A percentile compares a stretch with the other conserved stretches of the same genome.
Evolutionary conservation across 1,284 basidiomycete genomes (phyloP).

Genomic region (Cronartium ribicola): DNA sequence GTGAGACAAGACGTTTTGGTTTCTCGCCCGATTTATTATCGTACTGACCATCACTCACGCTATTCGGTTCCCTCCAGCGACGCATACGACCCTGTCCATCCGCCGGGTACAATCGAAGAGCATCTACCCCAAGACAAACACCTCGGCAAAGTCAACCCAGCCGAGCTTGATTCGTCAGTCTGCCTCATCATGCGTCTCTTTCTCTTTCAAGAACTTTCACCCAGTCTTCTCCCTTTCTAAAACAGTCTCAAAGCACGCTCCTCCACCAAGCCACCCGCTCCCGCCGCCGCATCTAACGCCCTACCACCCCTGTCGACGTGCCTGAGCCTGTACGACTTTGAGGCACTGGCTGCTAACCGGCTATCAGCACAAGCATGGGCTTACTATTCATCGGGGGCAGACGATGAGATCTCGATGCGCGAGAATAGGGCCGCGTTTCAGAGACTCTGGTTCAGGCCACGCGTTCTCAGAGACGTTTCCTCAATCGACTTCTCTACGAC

Average conservation of each 20-base stretch:
- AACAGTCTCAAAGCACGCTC: no score
- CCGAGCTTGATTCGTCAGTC: constrained; percentile 59
- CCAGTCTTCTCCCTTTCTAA: no score
- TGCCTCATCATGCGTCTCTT: not conserved
- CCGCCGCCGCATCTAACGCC: not conserved
- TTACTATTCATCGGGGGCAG: constrained; percentile 74
- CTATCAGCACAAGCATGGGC: constrained; percentile 81
- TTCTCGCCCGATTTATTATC: not conserved
- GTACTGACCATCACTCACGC: not conserved
- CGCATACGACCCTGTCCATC: constrained; percentile 64
- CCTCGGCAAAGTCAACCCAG: constrained; percentile 65
- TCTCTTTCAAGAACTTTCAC: not conserved
- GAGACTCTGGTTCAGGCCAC: constrained; percentile 87
- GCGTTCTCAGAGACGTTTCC: constrained; percentile 76
- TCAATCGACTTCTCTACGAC: constrained; percentile 75
- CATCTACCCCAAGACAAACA: constrained; percentile 73
- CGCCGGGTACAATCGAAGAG: constrained; percentile 76
- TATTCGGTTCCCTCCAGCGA: not conserved
- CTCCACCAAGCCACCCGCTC: not conserved
- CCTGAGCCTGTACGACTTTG: constrained; percentile 71
- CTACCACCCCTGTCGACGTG: constrained; percentile 43
- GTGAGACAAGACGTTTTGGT: constrained; percentile 5
- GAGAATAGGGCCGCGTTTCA: constrained; percentile 86
- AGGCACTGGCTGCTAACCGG: constrained; percentile 69
- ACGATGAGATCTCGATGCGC: constrained; percentile 67